Evolutionary conservation across 345 rosid genomes (phyloP), one percentile per base, ranked within the genome.

Genomic region (Litchi chinensis): DNA sequence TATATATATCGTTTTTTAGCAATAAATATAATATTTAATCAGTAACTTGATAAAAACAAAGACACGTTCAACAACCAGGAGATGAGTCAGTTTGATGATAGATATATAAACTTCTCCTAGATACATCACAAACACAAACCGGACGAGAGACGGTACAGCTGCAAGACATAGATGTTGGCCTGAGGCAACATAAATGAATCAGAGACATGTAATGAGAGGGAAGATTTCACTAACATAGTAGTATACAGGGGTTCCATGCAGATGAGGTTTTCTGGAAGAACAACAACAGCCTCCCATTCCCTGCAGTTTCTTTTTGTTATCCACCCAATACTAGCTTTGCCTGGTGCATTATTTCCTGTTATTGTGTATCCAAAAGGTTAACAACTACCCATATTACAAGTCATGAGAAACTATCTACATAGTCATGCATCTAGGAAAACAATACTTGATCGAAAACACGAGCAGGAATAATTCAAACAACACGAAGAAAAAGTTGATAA

Each of bases 261-360:
- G 86, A 87, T 91, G 94, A 50, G 95, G 83, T 75, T 89, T 90
- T 77, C 92, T 86, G 39, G 96, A 87, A 81, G 98, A 92, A 85
- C 91, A 91, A 82, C 97, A 93, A 82, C 97, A 94, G 76, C 95
- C 98, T 87, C 98, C 98, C 98, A 94, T 94, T 76, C 76, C 87
- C 74, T 28, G 73, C 82, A 48, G 79, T 77, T 78, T 60, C 69
- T 74, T 75, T 70, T 67, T 63, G 69, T 62, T 72, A 74, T 85
- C 80, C 74, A 80, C 71, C 77, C 65, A 77, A 82, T 6, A 56
- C 72, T 9, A 75, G 67, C 70, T 41, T n/a, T 41, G 71, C 65
- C 77, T 13, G 79, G 74, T 54, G 81, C 89, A 86, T 87, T 74
- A 32, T 77, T 81, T 77, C 76, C 85, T 62, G 86, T 59, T 50